These are phyloP conservation scores for Fraxinus latifolia DNA, from an alignment of 305 asterid species.

Conservation along the genomic window DNA sequence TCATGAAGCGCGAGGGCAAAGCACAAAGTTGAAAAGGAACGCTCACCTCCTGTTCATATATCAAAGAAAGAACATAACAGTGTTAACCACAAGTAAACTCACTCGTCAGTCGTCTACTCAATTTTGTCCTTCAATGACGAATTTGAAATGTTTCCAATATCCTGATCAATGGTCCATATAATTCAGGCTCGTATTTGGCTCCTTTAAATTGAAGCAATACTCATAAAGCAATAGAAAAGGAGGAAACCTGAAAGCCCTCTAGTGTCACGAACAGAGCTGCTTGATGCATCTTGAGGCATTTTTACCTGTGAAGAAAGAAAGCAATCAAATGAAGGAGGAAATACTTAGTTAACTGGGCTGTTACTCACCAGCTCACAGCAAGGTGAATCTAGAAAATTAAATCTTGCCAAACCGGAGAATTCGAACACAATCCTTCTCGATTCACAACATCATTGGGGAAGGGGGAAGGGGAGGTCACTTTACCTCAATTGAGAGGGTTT, in stretches of 20 bases:
- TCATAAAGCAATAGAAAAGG: slow-evolving; percentile 21
- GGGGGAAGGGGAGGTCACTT: slow-evolving; percentile 15
- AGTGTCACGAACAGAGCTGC: slow-evolving; percentile 74
- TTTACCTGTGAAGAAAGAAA: slow-evolving; percentile 49
- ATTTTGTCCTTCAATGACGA: background rate
- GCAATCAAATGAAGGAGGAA: slow-evolving; percentile 21
- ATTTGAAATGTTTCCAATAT: background rate
- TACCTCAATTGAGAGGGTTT: slow-evolving; percentile 90
- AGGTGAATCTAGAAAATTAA: background rate
- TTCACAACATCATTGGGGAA: slow-evolving; percentile 17
- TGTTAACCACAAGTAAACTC: background rate
- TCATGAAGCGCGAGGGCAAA: slow-evolving; percentile 95
- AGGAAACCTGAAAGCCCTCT: slow-evolving; percentile 90
- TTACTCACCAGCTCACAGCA: background rate
- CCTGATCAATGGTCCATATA: background rate
- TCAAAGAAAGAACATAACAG: slow-evolving; percentile 12
- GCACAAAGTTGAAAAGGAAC: slow-evolving; percentile 92
- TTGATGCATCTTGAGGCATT: slow-evolving; percentile 98
- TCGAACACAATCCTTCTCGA: slow-evolving; percentile 4
- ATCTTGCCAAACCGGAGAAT: background rate
- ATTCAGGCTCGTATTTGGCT: background rate
- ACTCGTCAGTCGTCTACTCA: background rate
- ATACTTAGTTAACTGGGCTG: slow-evolving; percentile 1
- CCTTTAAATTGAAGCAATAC: background rate
- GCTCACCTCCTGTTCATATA: slow-evolving; percentile 76